phyloP scores from a whole-genome alignment of 345 rosid species.

The Pistacia vera region DNA sequence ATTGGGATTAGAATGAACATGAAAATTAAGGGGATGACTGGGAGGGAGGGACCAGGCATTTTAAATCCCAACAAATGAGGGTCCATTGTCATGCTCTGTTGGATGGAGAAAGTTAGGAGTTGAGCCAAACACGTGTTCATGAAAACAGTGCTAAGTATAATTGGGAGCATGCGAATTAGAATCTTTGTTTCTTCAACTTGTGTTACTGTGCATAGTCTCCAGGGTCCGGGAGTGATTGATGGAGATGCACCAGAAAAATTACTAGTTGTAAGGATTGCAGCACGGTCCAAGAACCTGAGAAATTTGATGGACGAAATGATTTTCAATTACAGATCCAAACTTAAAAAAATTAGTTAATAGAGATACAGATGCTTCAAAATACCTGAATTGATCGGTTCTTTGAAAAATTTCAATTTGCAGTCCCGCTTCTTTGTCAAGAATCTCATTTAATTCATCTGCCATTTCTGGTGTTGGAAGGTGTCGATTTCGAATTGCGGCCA shows the following conservation, averaged over 20 bases:
- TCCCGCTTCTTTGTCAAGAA: constrained; percentile 45
- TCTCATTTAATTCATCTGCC: constrained; percentile 47
- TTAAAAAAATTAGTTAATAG: no score
- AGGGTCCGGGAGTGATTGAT: constrained; percentile 29
- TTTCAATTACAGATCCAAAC: no score
- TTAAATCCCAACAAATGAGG: constrained; percentile 41
- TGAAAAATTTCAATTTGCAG: constrained; percentile 35
- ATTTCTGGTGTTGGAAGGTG: constrained; percentile 44
- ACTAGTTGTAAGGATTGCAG: constrained; percentile 37
- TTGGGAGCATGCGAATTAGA: constrained; percentile 58
- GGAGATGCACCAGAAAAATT: constrained; percentile 21
- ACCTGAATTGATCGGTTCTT: constrained; percentile 63
- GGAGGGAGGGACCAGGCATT: constrained; percentile 58
- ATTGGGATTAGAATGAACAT: constrained; percentile 50
- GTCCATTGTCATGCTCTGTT: constrained; percentile 67
- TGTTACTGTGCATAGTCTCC: constrained; percentile 62
- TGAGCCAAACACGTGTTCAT: constrained; percentile 75
- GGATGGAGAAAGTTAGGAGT: constrained; percentile 63
- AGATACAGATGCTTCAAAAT: not conserved
- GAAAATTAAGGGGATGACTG: constrained; percentile 55
- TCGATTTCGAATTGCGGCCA: constrained; percentile 43
- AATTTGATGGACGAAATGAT: not conserved
- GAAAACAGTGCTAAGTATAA: constrained; percentile 60
- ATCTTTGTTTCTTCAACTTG: constrained; percentile 73
- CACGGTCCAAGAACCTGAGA: constrained; percentile 55